Evolutionary conservation across 108 stramenopile species (phyloP).

Genomic region (Nitzschia putrida): DNA sequence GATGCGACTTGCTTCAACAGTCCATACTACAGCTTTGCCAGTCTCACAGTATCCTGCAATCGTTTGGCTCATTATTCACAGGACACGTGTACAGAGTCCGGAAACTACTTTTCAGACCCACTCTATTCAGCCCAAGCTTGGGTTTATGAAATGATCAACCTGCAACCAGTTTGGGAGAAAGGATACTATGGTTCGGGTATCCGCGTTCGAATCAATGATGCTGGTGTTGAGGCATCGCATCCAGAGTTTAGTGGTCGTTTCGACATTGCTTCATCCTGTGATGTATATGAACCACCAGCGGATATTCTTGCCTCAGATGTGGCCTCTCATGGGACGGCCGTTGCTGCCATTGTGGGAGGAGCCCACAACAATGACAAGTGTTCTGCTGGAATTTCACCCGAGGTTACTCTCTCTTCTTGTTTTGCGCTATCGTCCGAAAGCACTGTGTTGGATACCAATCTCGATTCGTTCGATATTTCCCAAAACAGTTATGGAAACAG

Average conservation of each 20-base stretch:
- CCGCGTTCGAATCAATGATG: slow-evolving; percentile 43
- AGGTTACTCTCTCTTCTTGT: slow-evolving; percentile 23
- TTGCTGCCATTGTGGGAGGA: slow-evolving; percentile 18
- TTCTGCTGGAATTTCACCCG: slow-evolving; percentile 29
- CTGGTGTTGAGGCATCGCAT: slow-evolving; percentile 36
- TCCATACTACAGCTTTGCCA: slow-evolving; percentile 4
- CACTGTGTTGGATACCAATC: not conserved
- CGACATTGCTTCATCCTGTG: slow-evolving; percentile 34
- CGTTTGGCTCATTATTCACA: not conserved
- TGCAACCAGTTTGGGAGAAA: slow-evolving; percentile 33
- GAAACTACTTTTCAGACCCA: slow-evolving; percentile 31
- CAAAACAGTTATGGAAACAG: slow-evolving; percentile 11
- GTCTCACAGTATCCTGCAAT: not conserved
- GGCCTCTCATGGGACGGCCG: slow-evolving; percentile 18
- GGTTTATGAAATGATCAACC: slow-evolving; percentile 41
- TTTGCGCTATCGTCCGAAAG: slow-evolving; percentile 1
- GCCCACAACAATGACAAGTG: slow-evolving; percentile 28
- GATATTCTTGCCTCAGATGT: not conserved
- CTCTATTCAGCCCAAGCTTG: slow-evolving; percentile 23
- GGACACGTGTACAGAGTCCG: not conserved
- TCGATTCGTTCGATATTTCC: slow-evolving; percentile 15
- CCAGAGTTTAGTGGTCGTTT: slow-evolving; percentile 38
- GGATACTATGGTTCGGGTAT: slow-evolving; percentile 30
- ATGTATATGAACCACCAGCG: not conserved
- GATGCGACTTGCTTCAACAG: slow-evolving; percentile 32